Evolutionary conservation across 2,329 filamentous ascomycete species (phyloP).

Genomic region (Fusarium redolens): DNA sequence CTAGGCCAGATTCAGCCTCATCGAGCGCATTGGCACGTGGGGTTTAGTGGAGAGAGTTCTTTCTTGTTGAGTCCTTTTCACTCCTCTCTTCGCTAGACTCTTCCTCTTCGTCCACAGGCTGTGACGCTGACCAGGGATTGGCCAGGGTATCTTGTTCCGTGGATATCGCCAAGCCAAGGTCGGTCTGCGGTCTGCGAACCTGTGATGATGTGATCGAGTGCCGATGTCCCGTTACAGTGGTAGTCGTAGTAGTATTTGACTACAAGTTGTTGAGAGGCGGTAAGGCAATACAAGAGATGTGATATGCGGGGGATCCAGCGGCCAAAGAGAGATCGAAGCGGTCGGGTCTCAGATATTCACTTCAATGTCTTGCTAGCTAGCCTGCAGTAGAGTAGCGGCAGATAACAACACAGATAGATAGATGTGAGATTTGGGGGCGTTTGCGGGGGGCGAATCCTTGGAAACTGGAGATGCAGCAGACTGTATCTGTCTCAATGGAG

Average conservation of each 20-base stretch:
- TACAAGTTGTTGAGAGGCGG: conserved; percentile 14
- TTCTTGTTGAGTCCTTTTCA: conserved; percentile 19
- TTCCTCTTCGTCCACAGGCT: conserved; percentile 16
- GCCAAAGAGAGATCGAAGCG: conserved; percentile 5
- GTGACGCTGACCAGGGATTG: conserved; percentile 31
- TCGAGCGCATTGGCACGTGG: conserved; percentile 44
- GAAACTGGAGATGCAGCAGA: conserved; percentile 28
- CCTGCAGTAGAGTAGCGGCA: conserved; percentile 10
- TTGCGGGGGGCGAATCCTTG: conserved; percentile 30
- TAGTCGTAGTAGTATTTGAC: background rate
- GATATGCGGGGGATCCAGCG: conserved; percentile 8
- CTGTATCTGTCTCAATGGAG: conserved; percentile 25
- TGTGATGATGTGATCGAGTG: conserved; percentile 18
- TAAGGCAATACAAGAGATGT: conserved; percentile 10
- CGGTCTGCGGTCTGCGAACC: conserved; percentile 15
- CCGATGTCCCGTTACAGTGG: conserved; percentile 7
- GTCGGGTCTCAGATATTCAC: background rate
- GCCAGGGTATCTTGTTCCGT: conserved; percentile 23
- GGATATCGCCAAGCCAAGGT: conserved; percentile 24
- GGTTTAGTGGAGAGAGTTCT: conserved; percentile 37
- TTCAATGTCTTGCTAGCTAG: background rate
- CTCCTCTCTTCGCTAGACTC: conserved; percentile 1
- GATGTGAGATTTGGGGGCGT: conserved; percentile 33
- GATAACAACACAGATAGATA: conserved; percentile 19
- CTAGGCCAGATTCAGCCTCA: conserved; percentile 48